These are phyloP conservation scores for Teunomyces cretensis DNA, from an alignment of 805 yeast species.

Conservation along the genomic window DNA sequence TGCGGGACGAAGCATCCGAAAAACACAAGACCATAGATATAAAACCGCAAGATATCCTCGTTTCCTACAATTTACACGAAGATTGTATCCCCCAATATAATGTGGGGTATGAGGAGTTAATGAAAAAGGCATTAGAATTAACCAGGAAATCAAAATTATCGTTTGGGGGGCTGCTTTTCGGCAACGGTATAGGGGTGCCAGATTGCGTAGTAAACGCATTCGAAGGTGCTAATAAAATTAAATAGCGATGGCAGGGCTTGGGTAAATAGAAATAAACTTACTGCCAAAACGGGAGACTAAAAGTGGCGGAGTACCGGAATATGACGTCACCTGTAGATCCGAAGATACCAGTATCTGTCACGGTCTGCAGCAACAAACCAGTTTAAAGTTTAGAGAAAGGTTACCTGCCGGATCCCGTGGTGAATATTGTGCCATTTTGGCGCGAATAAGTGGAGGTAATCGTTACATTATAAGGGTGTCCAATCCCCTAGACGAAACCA, in stretches of 20 bases:
- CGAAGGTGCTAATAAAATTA: conserved; percentile 45
- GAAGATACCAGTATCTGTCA: not conserved
- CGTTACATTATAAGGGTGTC: not conserved
- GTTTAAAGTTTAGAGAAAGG: not conserved
- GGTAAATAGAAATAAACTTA: not conserved
- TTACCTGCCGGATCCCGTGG: not conserved
- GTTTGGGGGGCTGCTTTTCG: conserved; percentile 76
- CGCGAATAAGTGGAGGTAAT: not conserved
- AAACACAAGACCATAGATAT: conserved; percentile 12
- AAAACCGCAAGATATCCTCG: conserved; percentile 24
- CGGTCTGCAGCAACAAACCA: too few relatives aligned
- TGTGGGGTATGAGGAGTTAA: conserved; percentile 61
- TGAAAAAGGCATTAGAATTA: conserved; percentile 34
- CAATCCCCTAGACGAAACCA: too few relatives aligned
- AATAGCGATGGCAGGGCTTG: not conserved
- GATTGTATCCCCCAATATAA: conserved; percentile 78
- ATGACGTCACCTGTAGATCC: not conserved
- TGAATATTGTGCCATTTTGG: not conserved
- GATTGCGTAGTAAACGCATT: conserved; percentile 73
- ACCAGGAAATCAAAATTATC: conserved; percentile 32
- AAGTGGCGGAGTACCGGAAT: not conserved
- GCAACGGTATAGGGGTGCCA: conserved; percentile 85
- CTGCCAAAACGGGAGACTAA: not conserved
- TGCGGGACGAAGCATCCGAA: conserved; percentile 24
- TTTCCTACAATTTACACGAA: conserved; percentile 32